These are phyloP conservation scores for Termitomyces sp. DNA, from an alignment of 768 basidiomycete species.

Conservation along the genomic window DNA sequence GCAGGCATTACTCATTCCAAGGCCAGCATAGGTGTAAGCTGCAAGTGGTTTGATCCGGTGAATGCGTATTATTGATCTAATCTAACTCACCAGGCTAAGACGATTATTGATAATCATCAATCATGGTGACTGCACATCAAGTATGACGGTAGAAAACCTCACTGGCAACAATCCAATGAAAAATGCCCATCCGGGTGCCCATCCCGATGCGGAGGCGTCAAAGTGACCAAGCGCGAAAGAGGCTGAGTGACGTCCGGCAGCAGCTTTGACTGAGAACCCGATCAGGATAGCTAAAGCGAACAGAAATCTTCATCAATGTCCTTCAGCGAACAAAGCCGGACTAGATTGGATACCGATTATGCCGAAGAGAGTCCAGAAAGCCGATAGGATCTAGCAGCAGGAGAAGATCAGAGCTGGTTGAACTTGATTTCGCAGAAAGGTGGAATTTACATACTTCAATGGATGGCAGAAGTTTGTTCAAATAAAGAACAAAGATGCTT, in stretches of 20 bases:
- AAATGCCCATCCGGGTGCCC: slow-evolving; percentile 64
- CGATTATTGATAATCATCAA: not conserved
- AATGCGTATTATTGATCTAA: not conserved
- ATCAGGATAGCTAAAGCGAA: slow-evolving; percentile 43
- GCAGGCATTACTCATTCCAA: slow-evolving; percentile 49
- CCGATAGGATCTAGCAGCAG: slow-evolving; percentile 40
- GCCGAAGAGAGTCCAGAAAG: slow-evolving; percentile 58
- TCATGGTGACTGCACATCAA: not conserved
- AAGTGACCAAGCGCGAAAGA: slow-evolving; percentile 54
- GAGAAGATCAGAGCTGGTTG: not conserved
- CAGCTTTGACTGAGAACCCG: slow-evolving; percentile 51
- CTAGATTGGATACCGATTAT: slow-evolving; percentile 33
- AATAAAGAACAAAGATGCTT: slow-evolving; percentile 48
- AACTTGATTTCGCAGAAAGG: not conserved
- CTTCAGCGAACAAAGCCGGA: not conserved
- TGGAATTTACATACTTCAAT: slow-evolving; percentile 34
- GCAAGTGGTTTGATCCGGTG: not conserved
- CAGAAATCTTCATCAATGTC: not conserved
- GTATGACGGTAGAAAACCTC: slow-evolving; percentile 11
- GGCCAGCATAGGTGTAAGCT: slow-evolving; percentile 52
- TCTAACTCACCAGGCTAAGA: slow-evolving; percentile 24
- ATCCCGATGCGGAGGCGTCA: slow-evolving; percentile 57
- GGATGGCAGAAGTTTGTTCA: slow-evolving; percentile 42
- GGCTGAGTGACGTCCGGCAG: slow-evolving; percentile 45
- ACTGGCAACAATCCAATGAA: slow-evolving; percentile 61